Conservation (phyloP, 2,329 filamentous ascomycete species). For the Scedosporium dehoogii region DNA sequence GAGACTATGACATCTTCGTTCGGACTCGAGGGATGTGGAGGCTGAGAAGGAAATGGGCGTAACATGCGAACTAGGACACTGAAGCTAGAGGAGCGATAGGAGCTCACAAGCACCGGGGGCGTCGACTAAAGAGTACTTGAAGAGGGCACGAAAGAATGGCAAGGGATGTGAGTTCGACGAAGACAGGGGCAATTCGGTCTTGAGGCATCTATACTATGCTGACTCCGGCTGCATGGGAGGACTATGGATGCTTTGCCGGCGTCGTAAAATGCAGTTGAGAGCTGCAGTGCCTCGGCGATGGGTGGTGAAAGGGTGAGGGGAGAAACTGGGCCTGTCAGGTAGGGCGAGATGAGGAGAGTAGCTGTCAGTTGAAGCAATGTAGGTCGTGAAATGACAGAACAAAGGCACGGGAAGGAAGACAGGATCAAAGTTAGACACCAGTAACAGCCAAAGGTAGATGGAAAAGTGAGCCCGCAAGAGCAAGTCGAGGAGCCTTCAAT, state of each 20-base stretch:
- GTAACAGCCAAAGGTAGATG: neutral
- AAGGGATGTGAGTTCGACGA: neutral
- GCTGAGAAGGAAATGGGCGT: neutral
- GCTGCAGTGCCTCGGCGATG: neutral
- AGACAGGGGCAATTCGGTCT: neutral
- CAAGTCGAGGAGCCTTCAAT: neutral
- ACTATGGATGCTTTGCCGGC: slow-evolving; percentile 1
- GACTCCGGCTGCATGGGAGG: neutral
- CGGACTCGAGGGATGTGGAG: neutral
- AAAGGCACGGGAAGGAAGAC: neutral
- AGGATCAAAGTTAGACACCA: neutral
- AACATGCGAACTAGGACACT: neutral
- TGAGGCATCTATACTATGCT: neutral
- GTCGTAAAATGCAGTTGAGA: neutral
- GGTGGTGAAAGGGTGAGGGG: neutral
- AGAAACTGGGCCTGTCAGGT: neutral
- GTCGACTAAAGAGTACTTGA: neutral
- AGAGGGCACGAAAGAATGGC: neutral
- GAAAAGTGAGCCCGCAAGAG: neutral
- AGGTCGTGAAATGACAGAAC: neutral
- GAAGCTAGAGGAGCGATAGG: neutral
- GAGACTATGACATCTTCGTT: neutral
- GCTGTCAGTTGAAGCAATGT: neutral
- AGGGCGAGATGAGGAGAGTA: neutral
- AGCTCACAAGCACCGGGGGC: neutral